A percentile compares a stretch with the other conserved stretches of the same genome.
Conservation (phyloP, 108 stramenopile genomes). For the Nitzschia sp. region DNA sequence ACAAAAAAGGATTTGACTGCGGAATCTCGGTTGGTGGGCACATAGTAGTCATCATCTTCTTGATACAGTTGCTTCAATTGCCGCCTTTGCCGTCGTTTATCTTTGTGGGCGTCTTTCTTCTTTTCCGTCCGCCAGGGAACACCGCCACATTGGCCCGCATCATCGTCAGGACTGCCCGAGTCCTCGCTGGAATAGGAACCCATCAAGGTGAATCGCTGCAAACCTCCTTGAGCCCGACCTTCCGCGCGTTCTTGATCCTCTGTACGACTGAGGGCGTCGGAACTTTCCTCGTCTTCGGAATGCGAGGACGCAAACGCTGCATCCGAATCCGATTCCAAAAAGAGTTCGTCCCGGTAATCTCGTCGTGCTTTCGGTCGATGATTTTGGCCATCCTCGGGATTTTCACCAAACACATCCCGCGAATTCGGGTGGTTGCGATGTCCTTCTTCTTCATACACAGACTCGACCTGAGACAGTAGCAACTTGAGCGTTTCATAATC, state of each 20-base stretch:
- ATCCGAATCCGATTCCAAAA: slow-evolving; percentile 78
- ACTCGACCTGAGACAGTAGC: slow-evolving; percentile 59
- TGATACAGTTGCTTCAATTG: background rate
- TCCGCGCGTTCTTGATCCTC: slow-evolving; percentile 2
- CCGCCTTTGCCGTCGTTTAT: background rate
- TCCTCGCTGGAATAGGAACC: slow-evolving; percentile 26
- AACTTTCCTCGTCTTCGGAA: slow-evolving; percentile 16
- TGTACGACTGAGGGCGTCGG: background rate
- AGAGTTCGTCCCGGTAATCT: slow-evolving; percentile 84
- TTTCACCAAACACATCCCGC: slow-evolving; percentile 8
- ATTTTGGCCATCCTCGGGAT: background rate
- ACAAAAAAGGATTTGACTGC: slow-evolving; percentile 12
- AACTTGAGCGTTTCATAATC: slow-evolving; percentile 80
- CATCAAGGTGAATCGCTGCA: slow-evolving; percentile 8
- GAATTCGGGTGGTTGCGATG: slow-evolving; percentile 13
- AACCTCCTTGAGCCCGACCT: background rate
- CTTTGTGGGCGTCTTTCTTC: background rate
- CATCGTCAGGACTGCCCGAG: slow-evolving; percentile 12
- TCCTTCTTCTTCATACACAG: slow-evolving; percentile 73
- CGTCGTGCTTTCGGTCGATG: background rate
- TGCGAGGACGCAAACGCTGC: slow-evolving; percentile 55
- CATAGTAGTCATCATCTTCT: slow-evolving; percentile 1
- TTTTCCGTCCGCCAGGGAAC: slow-evolving; percentile 8
- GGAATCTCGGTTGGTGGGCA: slow-evolving; percentile 3
- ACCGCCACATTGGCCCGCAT: background rate